Base-by-base conservation (phyloP, 306 rosid genomes). In the Cucurbita ficifolia region DNA sequence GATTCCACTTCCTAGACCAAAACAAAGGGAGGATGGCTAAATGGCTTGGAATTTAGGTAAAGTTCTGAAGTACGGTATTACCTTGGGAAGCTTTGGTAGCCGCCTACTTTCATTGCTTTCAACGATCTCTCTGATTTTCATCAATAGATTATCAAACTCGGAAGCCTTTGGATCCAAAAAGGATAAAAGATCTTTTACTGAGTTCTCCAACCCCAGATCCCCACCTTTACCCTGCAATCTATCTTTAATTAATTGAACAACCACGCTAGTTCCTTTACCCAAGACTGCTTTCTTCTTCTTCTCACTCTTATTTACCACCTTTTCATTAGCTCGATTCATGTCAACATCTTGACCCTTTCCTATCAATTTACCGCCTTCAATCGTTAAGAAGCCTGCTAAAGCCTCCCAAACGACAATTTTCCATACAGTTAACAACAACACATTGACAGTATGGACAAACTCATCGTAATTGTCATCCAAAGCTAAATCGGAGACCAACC, bases 1-100 rank as follows among this genome's bases (percentile, higher is more conserved):
- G 16, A 62, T 11, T 38, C 70, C 70, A 62, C 49, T n/a, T 62
- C 48, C 68, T 17, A 3, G 22, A 62, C 69, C 33, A 53, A 14
- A 72, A 51, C 65, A 51, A 21, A 40, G 11, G 50, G 50, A 72
- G 56, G 38, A 54, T 5, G 52, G 49, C 24, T 43, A 42, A 42
- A 10, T 19, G 6, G 21, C 48, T 38, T 16, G 21, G 48, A 63
- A 56, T 22, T 19, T 56, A 58, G 29, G 40, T 57, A 58, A 67
- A 69, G 8, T 48, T 24, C 10, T 69, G 42, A 59, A 24, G 36
- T 40, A 40, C 6, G 38, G 42, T 18, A 62, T 77, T 80, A 94
- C 97, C 97, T 94, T 94, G n/a, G 99, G 96, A 78, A 91, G 86
- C 90, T 94, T 94, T 68, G 98, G 97, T 35, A 90, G 88, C 82